Evolutionary conservation across 352 stramenopile species (phyloP), one percentile per base, ranked within the genome.

Genomic region (Aphanomyces cochlioides): DNA sequence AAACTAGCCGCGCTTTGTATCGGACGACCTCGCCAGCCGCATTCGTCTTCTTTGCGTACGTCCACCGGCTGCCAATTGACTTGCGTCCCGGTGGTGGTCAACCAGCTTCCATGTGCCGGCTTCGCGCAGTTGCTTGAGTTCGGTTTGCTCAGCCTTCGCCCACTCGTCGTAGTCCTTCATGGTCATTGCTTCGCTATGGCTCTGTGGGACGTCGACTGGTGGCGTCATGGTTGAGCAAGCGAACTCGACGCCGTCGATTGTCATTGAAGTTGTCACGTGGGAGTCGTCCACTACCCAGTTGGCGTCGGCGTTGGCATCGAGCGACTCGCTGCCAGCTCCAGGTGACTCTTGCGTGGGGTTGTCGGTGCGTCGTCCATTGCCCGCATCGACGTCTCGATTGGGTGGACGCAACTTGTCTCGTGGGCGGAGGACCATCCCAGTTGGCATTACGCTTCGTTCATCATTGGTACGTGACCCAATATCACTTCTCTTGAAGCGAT

Each of bases 1-100:
- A 75, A 4, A 80, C 72, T 2, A 84, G 41, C 6, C 78, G 38
- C 39, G 71, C 73, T 56, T 78, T 82, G 61, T 77, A 81, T 13
- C 72, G 66, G 6, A 78, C 41, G 2, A 85, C 64, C 0, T 73
- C 43, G 43, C 79, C 75, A 7, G 68, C 7, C 56, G 74, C 68
- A 56, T 83, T 72, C 28, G 60, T 54, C 68, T 82, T 85, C 59
- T 74, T 75, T 4, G 58, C 69, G 40, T 81, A 83, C 0, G 79
- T 66, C 70, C 77, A 83, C 3, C 78, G 66, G 12, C 71, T 76
- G 2, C 68, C 72, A n/a, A 79, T 78, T 0, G 67, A 54, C 47
- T 66, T 64, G 12, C 58, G 13, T 38, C 43, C 58, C 10, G 58
- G 12, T 66, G 58, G 17, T 2, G 13, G 15, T 50, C 28, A 21